A percentile compares a stretch with the other conserved stretches of the same genome.
Conservation (phyloP, 2,329 filamentous ascomycete genomes). For the Pseudocercospora crystallina region DNA sequence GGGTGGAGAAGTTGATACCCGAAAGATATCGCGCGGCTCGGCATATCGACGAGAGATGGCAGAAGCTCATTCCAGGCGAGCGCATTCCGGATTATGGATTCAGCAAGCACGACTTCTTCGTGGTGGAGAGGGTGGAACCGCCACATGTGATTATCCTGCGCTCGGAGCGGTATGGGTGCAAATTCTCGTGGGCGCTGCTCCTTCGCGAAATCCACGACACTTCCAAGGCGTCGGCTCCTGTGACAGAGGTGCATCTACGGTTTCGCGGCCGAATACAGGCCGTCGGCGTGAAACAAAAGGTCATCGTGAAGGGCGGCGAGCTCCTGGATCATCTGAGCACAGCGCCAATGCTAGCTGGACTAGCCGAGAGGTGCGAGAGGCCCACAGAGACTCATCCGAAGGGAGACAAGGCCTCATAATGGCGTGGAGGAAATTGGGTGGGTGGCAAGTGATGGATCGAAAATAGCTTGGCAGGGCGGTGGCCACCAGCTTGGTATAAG, state of each 20-base stretch:
- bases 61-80: conserved; percentile 19
- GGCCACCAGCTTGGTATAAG: too few relatives aligned
- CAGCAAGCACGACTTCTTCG: conserved; percentile 21
- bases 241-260: conserved; percentile 22
- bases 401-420: too few relatives aligned
- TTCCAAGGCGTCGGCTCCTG: background rate
- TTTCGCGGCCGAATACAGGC: conserved; percentile 24
- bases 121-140: conserved; percentile 18
- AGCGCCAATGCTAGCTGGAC: conserved; percentile 21
- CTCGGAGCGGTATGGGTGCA: conserved; percentile 19
- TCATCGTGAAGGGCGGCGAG: conserved; percentile 19
- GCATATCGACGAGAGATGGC: conserved; percentile 18
- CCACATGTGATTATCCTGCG: conserved; percentile 14
- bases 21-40: conserved; percentile 15
- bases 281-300: conserved; percentile 16
- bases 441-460: too few relatives aligned
- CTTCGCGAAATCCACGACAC: conserved; percentile 19
- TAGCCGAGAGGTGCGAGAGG: conserved; percentile 22
- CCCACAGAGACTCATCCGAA: background rate
- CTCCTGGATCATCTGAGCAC: conserved; percentile 20
- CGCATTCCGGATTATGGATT: conserved; percentile 24
- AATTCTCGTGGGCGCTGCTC: conserved; percentile 22
- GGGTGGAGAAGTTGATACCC: conserved; percentile 19
- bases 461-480: too few relatives aligned
- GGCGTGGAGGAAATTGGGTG: too few relatives aligned